phyloP scores from a whole-genome alignment of 805 yeast genomes.

The Candida ficus region DNA sequence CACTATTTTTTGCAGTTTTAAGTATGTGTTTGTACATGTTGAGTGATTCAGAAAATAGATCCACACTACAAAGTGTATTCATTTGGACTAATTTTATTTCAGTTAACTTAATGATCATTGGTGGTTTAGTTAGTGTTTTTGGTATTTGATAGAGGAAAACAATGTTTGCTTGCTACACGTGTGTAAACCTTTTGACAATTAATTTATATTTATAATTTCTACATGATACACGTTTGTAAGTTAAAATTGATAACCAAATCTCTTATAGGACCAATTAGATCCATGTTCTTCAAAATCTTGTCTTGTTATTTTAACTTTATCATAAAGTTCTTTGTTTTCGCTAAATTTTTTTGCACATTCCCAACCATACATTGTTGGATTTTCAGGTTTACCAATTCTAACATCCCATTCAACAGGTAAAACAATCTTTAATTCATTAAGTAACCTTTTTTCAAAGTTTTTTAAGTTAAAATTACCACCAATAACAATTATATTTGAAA shows the following conservation, averaged over 20 bases:
- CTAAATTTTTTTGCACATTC: constrained; percentile 42
- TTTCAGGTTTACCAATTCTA: constrained; percentile 33
- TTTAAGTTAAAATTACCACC: constrained; percentile 81
- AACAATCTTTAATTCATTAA: constrained; percentile 57
- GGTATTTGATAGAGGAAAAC: no score
- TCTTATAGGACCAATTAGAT: constrained; percentile 35
- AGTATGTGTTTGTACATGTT: constrained; percentile 41
- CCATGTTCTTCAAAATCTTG: constrained; percentile 89
- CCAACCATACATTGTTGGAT: constrained; percentile 50
- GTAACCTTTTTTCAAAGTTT: constrained; percentile 59
- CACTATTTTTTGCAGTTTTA: constrained; percentile 37
- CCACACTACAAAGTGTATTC: constrained; percentile 34
- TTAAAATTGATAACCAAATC: constrained; percentile 35
- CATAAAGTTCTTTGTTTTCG: constrained; percentile 28
- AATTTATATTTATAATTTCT: neutral
- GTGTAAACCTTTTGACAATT: neutral
- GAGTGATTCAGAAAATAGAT: constrained; percentile 26
- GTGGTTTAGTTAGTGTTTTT: constrained; percentile 35
- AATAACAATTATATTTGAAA: constrained; percentile 69
- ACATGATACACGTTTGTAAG: no score
- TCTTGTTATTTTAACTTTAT: constrained; percentile 57
- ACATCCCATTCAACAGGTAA: constrained; percentile 71
- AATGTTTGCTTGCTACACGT: neutral
- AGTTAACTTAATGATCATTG: constrained; percentile 37
- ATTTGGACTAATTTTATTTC: constrained; percentile 38